Conservation (phyloP, 306 rosid genomes). For the Rosa chinensis region DNA sequence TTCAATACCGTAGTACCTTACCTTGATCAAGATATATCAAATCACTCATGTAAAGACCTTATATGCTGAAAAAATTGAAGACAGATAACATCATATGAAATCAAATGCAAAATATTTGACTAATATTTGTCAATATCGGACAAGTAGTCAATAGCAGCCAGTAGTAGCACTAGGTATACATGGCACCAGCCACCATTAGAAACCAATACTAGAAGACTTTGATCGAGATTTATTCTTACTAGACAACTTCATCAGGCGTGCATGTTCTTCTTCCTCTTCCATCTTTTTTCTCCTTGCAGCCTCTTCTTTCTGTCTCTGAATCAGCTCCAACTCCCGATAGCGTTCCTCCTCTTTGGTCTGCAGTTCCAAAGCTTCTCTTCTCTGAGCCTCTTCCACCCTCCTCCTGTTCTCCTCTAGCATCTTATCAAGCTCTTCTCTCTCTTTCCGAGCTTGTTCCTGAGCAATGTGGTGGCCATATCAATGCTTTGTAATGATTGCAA, state of each 20-base stretch:
- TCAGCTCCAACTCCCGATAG: conserved; percentile 71
- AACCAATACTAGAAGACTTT: conserved; percentile 41
- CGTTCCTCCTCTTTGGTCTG: conserved; percentile 88
- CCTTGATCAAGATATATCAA: background rate
- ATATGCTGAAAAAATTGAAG: background rate
- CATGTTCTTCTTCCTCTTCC: conserved; percentile 74
- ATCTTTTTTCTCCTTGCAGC: conserved; percentile 68
- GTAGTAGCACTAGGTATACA: background rate
- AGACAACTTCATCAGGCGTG: conserved; percentile 45
- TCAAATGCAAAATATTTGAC: background rate
- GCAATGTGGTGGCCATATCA: conserved; percentile 21
- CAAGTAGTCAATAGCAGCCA: background rate
- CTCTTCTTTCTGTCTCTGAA: conserved; percentile 86
- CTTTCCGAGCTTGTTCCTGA: conserved; percentile 80
- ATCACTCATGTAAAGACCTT: background rate
- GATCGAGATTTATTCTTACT: conserved; percentile 57
- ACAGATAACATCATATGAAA: background rate
- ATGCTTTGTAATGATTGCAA: background rate
- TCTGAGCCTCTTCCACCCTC: conserved; percentile 89
- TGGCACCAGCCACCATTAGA: conserved; percentile 22
- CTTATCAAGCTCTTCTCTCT: conserved; percentile 85
- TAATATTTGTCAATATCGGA: background rate
- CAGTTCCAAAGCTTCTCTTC: conserved; percentile 78
- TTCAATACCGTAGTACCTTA: background rate
- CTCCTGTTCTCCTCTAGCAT: conserved; percentile 92